Evolutionary conservation across 768 basidiomycete genomes (phyloP), one percentile per base, ranked within the genome.

Genomic region (Lentinus tigrinus): DNA sequence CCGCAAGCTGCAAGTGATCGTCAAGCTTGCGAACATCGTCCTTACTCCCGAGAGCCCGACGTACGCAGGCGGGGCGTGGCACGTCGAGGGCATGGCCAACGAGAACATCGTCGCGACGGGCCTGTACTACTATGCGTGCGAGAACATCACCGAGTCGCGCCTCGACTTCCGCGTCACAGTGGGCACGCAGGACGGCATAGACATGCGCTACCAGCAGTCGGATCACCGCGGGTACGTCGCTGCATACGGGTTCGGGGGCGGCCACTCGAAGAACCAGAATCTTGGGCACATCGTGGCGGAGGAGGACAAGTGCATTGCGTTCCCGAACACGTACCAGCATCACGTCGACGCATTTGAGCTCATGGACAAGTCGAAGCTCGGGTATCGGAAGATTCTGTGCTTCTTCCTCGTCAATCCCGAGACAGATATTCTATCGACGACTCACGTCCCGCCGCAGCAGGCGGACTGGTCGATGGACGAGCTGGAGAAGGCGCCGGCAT

Each of bases 261-360:
- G 43, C 39, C 31, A 54, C 8, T 6, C 57, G 4, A 42, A 63
- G 10, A 55, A 57, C 27, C 64, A 71, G 38, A 48, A 65, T n/a
- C 58, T 70, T 43, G 74, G 74, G 11, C 43, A 60, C 4, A 66
- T 77, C 10, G 56, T 56, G 9, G 74, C 71, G 2, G 47, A 49
- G n/a, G n/a, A n/a, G n/a, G n/a, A n/a, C n/a, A n/a, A n/a, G n/a
- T n/a, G n/a, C n/a, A n/a, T n/a, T n/a, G 7, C 69, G 3, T 76
- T 75, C 61, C 75, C 73, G n/a, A 75, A 76, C 60, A 58, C 71
- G 13, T 74, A 71, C 55, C 75, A 76, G 49, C 73, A 77, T 60
- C 63, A 62, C 16, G 70, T 77, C 14, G 62, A 66, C 24, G 67
- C 74, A 4, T 77, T 77, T 60, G 49, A 64, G 27, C 70, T 76